A percentile compares a stretch with the other conserved stretches of the same genome.
Evolutionary conservation across 352 stramenopile genomes (phyloP).

Genomic region (Phytopythium litorale): DNA sequence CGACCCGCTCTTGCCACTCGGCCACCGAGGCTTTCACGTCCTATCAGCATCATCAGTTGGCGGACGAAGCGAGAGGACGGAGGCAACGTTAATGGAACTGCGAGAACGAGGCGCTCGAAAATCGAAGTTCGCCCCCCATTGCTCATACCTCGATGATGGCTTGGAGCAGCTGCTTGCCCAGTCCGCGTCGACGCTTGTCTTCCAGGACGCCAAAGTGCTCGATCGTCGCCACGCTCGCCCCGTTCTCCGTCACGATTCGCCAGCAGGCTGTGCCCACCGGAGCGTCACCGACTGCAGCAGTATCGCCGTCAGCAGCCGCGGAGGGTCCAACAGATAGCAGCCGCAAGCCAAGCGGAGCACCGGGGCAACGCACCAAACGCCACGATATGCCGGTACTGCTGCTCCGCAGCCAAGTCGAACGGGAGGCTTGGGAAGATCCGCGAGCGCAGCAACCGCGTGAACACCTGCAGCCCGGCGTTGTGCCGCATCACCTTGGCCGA

Average conservation of each 20-base stretch:
- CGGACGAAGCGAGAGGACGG: not conserved
- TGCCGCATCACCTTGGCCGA: slow-evolving; percentile 11
- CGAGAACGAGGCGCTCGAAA: slow-evolving; percentile 3
- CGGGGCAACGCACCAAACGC: slow-evolving; percentile 45
- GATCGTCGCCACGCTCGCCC: slow-evolving; percentile 40
- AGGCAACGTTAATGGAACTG: not conserved
- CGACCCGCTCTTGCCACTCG: slow-evolving; percentile 22
- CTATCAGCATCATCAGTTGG: slow-evolving; percentile 9
- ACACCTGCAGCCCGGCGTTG: slow-evolving; percentile 40
- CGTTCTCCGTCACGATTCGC: slow-evolving; percentile 33
- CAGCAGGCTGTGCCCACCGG: slow-evolving; percentile 59
- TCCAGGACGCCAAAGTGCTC: slow-evolving; percentile 58
- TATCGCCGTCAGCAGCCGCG: not conserved
- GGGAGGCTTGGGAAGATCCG: slow-evolving; percentile 35
- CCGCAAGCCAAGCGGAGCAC: not conserved
- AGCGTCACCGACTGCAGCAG: slow-evolving; percentile 54
- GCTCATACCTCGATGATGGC: slow-evolving; percentile 41
- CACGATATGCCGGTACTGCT: slow-evolving; percentile 45
- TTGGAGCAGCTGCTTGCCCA: slow-evolving; percentile 46
- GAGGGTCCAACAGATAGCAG: not conserved
- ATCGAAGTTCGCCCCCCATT: not conserved
- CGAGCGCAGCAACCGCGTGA: slow-evolving; percentile 45
- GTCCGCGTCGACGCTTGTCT: slow-evolving; percentile 45
- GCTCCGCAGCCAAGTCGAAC: slow-evolving; percentile 31
- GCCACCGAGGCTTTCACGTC: slow-evolving; percentile 42